These are phyloP conservation scores for Gnomoniopsis smithogilvyi DNA, from an alignment of 2,329 filamentous ascomycete species.

Conservation along the genomic window DNA sequence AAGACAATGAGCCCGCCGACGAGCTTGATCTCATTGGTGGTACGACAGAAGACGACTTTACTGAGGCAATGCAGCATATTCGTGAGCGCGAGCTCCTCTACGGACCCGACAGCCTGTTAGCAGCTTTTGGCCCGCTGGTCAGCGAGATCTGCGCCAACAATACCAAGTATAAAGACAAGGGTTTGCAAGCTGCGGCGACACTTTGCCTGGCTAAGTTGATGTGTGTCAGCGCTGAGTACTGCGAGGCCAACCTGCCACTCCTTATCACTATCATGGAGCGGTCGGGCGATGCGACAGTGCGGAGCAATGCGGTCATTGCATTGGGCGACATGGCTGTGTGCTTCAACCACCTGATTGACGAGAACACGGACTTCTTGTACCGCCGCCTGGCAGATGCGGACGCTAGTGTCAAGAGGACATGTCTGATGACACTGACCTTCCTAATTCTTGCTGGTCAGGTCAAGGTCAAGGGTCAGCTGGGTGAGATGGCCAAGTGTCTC, in stretches of 20 bases:
- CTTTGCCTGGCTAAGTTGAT: constrained; percentile 96
- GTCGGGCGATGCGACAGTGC: constrained; percentile 85
- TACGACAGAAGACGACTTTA: constrained; percentile 92
- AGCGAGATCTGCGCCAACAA: constrained; percentile 94
- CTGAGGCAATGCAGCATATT: constrained; percentile 80
- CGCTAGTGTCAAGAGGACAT: constrained; percentile 90
- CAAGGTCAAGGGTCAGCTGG: constrained; percentile 97
- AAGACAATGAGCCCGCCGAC: constrained; percentile 66
- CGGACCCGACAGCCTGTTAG: constrained; percentile 78
- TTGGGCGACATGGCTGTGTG: constrained; percentile 98
- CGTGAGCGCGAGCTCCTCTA: constrained; percentile 82
- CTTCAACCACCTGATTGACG: constrained; percentile 98
- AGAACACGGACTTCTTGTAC: constrained; percentile 98
- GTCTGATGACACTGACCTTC: constrained; percentile 97
- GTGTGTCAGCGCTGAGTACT: constrained; percentile 97
- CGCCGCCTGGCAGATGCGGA: constrained; percentile 86
- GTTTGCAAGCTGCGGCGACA: constrained; percentile 88
- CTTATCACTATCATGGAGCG: constrained; percentile 98
- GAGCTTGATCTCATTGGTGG: constrained; percentile 96
- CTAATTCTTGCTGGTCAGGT: constrained; percentile 95
- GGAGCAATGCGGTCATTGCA: constrained; percentile 94
- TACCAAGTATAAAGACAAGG: constrained; percentile 84
- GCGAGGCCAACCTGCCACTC: constrained; percentile 85
- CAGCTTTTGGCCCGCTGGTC: constrained; percentile 87
- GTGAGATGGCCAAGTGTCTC: constrained; percentile 98